Percentiles rank a stretch among this genome's conserved stretches.
These are phyloP conservation scores for Lichtheimia ramosa DNA, from an alignment of 371 early-diverging fungal species.

Conservation along the genomic window DNA sequence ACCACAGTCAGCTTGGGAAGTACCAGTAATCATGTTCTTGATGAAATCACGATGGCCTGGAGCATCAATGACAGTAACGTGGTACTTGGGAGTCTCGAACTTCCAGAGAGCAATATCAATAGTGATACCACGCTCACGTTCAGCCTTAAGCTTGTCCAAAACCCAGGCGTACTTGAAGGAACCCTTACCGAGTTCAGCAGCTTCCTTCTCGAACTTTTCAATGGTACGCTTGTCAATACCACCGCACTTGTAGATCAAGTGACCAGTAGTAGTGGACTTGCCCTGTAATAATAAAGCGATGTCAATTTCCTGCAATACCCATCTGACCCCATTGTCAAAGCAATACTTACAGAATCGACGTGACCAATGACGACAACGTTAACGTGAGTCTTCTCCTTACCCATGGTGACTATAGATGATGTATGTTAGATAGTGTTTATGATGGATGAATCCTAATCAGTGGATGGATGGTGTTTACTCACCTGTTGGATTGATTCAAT, in stretches of 20 bases:
- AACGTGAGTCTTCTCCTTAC: constrained; percentile 93
- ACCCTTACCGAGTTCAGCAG: constrained; percentile 98
- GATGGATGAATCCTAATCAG: background rate
- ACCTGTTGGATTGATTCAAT: constrained; percentile 2
- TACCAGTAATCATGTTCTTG: too few species aligned
- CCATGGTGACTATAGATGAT: constrained; percentile 58
- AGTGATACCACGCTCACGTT: constrained; percentile 98
- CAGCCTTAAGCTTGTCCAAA: too few species aligned
- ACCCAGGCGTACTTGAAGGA: constrained; percentile 98
- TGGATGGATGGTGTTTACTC: constrained; percentile 10
- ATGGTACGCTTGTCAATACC: constrained; percentile 99
- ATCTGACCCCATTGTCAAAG: background rate
- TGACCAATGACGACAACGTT: constrained; percentile 99
- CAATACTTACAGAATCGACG: constrained; percentile 97
- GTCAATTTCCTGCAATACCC: background rate
- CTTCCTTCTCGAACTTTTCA: constrained; percentile 99
- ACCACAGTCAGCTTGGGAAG: too few species aligned
- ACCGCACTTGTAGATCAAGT: constrained; percentile 99
- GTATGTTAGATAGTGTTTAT: constrained; percentile 6
- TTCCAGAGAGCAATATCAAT: constrained; percentile 97
- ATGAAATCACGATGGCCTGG: too few species aligned
- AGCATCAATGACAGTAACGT: constrained; percentile 96
- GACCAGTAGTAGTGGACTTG: constrained; percentile 74
- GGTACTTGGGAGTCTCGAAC: constrained; percentile 97
- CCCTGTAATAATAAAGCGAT: constrained; percentile 29